Base-by-base conservation (phyloP, 441 rosid genomes). In the Gossypium davidsonii region DNA sequence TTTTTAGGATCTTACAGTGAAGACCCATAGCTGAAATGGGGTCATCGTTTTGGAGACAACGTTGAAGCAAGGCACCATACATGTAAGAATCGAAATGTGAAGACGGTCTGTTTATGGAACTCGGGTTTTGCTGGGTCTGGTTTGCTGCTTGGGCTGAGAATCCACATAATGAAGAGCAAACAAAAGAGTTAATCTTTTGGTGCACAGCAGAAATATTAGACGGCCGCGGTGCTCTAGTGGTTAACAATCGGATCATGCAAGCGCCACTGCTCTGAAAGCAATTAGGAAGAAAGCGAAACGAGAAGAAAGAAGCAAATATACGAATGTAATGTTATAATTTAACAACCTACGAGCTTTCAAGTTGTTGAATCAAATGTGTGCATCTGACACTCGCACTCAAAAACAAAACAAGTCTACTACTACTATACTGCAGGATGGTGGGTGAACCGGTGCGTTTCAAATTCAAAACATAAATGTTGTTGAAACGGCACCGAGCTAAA, bases 1-100 rank as follows among this genome's bases (percentile, higher is more conserved):
- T 83, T 83, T 96, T 93, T 10, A 89, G 2, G 18, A 87, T 72
- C 3, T 84, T 79, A 67, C 91, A 86, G 46, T 93, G 97, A 31
- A 90, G 73, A 57, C 87, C 83, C 79, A 64, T 86, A 14, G 85
- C 87, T n/a, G 74, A 42, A 20, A 46, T 1, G 15, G 58, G 71
- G 49, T 89, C 92, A 74, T 77, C 89, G 71, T 67, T 80, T 68
- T 52, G 86, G 87, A 93, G 82, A 79, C 90, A 90, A 64, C 71
- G 77, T 83, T 83, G 95, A 57, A 95, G 94, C 80, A 81, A 59
- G n/a, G 80, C 20, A 26, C 85, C 87, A 65, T 86, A 90, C 8
- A 78, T 70, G 75, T 76, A 80, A 18, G 91, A 78, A 79, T 84
- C 80, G 85, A 87, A 83, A 42, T 56, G 53, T 15, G 73, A 39